Evolutionary conservation across 176 grass and related monocot genomes (phyloP).

Genomic region (Saccharum officinarum): DNA sequence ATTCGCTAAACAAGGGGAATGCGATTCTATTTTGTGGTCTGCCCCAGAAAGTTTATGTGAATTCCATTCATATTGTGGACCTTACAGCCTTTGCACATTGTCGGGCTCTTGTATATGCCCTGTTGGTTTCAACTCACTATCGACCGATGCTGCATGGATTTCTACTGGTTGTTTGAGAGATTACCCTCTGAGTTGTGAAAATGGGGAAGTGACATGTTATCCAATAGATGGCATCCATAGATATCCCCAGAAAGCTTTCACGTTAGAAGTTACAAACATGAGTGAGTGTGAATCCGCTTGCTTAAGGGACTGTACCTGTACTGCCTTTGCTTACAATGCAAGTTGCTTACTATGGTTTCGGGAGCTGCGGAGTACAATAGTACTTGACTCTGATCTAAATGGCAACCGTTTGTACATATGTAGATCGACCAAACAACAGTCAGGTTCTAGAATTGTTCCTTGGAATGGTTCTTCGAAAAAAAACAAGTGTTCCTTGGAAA

Average conservation of each 20-base stretch:
- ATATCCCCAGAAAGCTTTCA: neutral
- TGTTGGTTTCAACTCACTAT: neutral
- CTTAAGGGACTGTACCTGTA: conserved; percentile 18
- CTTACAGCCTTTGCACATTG: neutral
- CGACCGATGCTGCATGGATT: neutral
- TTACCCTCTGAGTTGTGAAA: neutral
- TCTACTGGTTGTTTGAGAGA: neutral
- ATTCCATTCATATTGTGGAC: conserved; percentile 14
- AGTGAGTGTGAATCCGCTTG: neutral
- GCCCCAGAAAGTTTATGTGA: conserved; percentile 1
- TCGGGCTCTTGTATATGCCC: neutral
- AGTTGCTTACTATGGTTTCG: neutral
- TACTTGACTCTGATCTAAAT: neutral
- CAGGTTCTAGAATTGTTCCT: too few relatives aligned
- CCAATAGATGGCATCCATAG: neutral
- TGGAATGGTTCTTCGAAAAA: neutral
- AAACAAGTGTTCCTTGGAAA: neutral
- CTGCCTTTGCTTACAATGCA: conserved; percentile 26
- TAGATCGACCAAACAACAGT: neutral
- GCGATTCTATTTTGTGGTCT: neutral
- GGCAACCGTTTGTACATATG: neutral
- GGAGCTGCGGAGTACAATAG: neutral
- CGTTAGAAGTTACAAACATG: neutral
- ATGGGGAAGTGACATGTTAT: neutral
- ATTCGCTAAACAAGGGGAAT: conserved; percentile 1